Evolutionary conservation across 2,329 filamentous ascomycete genomes (phyloP).

Genomic region (Hypoxylon rubiginosum): DNA sequence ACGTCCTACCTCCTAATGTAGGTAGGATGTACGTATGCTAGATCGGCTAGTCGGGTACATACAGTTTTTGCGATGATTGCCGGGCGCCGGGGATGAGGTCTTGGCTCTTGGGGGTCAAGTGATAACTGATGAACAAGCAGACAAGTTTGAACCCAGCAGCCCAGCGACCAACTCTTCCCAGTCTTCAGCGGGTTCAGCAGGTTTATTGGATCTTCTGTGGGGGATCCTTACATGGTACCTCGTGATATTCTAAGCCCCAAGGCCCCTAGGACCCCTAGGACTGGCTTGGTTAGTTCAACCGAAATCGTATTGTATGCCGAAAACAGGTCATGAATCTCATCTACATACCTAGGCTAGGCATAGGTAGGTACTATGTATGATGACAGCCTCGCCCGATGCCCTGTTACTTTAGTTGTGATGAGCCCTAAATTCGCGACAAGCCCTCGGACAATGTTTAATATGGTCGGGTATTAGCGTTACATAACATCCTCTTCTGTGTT

Average conservation of each 20-base stretch:
- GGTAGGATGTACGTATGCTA: background rate
- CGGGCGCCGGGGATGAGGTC: conserved; percentile 15
- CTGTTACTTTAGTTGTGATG: background rate
- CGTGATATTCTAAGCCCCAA: conserved; percentile 29
- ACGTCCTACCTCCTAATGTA: background rate
- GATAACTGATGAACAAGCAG: conserved; percentile 5
- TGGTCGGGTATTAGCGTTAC: background rate
- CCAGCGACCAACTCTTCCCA: background rate
- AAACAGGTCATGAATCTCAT: conserved; percentile 20
- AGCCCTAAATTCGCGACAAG: background rate
- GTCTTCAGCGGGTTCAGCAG: background rate
- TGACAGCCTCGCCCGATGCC: conserved; percentile 1
- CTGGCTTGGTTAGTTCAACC: conserved; percentile 17
- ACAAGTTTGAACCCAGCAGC: background rate
- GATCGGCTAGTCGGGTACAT: background rate
- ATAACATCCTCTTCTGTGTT: background rate
- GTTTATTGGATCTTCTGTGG: conserved; percentile 31
- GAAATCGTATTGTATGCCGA: conserved; percentile 27
- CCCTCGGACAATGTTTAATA: background rate
- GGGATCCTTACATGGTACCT: conserved; percentile 35
- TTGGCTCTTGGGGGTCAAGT: conserved; percentile 37
- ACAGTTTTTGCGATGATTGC: background rate
- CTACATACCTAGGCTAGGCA: background rate
- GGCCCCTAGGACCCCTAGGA: conserved; percentile 22
- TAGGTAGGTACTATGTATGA: background rate